phyloP scores from a whole-genome alignment of 192 early-diverging fungal genomes.

The Backusella luteola region DNA sequence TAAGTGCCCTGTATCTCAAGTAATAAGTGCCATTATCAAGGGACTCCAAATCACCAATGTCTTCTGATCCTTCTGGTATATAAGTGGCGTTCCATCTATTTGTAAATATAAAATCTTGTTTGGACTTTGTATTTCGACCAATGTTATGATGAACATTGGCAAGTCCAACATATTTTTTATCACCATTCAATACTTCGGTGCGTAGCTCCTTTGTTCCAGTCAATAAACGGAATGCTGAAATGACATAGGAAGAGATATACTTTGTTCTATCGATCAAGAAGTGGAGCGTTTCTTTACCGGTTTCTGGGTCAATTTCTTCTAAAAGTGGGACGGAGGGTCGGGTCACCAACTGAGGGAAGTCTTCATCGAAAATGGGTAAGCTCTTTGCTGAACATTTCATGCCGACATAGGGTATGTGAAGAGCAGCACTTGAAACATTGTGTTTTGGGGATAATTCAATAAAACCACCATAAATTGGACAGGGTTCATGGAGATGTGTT shows the following conservation, averaged over 20 bases:
- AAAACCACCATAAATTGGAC: constrained; percentile 46
- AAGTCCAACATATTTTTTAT: constrained; percentile 3
- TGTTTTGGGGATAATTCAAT: constrained; percentile 33
- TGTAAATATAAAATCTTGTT: background rate
- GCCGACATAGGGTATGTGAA: constrained; percentile 48
- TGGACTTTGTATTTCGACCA: constrained; percentile 17
- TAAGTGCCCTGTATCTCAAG: constrained; percentile 28
- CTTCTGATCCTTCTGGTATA: constrained; percentile 10
- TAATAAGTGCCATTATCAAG: constrained; percentile 23
- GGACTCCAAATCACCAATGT: background rate
- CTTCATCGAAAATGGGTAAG: constrained; percentile 40
- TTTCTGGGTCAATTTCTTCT: background rate
- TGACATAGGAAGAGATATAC: background rate
- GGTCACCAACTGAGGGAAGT: constrained; percentile 16
- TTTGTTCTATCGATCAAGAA: constrained; percentile 9
- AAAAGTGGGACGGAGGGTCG: background rate
- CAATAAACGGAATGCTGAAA: constrained; percentile 19
- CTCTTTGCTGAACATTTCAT: constrained; percentile 39
- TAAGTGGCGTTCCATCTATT: constrained; percentile 24
- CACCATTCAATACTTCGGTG: constrained; percentile 18
- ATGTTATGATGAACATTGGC: constrained; percentile 7
- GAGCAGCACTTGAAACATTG: constrained; percentile 9
- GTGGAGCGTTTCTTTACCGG: background rate
- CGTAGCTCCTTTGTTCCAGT: constrained; percentile 23
- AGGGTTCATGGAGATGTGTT: constrained; percentile 21